A percentile compares a stretch with the other conserved stretches of the same genome.
Evolutionary conservation across 495 filamentous ascomycete species (phyloP).

Genomic region (Chaetomidium leptoderma): DNA sequence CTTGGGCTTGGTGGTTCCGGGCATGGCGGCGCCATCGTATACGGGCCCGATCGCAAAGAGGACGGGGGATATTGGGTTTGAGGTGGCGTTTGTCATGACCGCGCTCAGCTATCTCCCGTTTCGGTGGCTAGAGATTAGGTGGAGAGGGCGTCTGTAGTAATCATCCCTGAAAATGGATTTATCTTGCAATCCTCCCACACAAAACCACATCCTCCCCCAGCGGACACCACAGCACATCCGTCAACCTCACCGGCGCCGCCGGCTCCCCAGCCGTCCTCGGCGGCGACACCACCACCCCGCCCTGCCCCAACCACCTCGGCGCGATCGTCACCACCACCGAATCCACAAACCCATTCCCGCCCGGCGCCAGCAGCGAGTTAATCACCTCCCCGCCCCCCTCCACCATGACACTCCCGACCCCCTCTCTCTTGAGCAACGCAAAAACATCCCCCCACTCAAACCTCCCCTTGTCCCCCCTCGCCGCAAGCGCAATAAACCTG

Average conservation of each 20-base stretch:
- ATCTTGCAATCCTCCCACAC: constrained; percentile 53
- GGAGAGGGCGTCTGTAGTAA: constrained; percentile 23
- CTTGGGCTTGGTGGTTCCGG: constrained; percentile 43
- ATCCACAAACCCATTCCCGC: constrained; percentile 60
- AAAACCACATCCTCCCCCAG: constrained; percentile 77
- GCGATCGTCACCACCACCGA: constrained; percentile 80
- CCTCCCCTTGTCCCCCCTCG: constrained; percentile 18
- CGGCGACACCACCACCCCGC: constrained; percentile 69
- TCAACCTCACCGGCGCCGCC: constrained; percentile 57
- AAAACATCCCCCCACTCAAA: constrained; percentile 62
- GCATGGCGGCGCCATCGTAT: constrained; percentile 52
- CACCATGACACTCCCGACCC: constrained; percentile 77
- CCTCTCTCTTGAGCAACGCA: constrained; percentile 50
- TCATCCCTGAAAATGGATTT: too few relatives aligned
- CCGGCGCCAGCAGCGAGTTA: constrained; percentile 61
- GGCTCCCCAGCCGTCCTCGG: constrained; percentile 46
- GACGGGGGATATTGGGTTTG: constrained; percentile 54
- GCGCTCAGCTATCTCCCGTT: constrained; percentile 42
- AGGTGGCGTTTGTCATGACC: constrained; percentile 48
- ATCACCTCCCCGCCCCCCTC: constrained; percentile 80
- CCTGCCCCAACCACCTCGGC: constrained; percentile 74
- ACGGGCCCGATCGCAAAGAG: constrained; percentile 46
- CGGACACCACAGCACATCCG: constrained; percentile 64
- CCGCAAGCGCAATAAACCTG: constrained; percentile 32
- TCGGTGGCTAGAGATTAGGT: constrained; percentile 39